These are phyloP conservation scores for Trametes hirsuta DNA, from an alignment of 1,284 basidiomycete genomes.

Conservation along the genomic window DNA sequence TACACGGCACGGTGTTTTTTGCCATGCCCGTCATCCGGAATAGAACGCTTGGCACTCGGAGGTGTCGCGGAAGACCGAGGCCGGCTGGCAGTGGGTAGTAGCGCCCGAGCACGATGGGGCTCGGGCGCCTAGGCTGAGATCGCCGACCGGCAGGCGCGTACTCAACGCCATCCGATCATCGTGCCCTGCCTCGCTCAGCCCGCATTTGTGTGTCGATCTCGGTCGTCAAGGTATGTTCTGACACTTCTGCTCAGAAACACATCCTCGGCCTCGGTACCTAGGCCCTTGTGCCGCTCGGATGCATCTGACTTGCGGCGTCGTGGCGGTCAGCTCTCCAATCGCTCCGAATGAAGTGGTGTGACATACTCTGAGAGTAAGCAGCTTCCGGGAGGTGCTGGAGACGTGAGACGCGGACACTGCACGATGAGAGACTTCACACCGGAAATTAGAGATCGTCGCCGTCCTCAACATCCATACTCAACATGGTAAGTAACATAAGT, in stretches of 20 bases:
- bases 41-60: too few relatives aligned
- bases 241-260: constrained; percentile 1
- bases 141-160: not conserved
- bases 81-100: too few relatives aligned
- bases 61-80: too few relatives aligned
- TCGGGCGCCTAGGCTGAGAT: not conserved
- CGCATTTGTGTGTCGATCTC: not conserved
- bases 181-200: not conserved
- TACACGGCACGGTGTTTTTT: too few relatives aligned
- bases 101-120: not conserved
- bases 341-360: not conserved
- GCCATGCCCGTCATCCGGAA: too few relatives aligned
- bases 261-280: not conserved
- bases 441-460: constrained; percentile 7
- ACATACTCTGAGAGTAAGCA: not conserved
- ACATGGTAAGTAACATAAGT: constrained; percentile 5
- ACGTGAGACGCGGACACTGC: too few relatives aligned
- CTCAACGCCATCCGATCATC: constrained; percentile 16
- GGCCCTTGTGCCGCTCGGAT: not conserved
- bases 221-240: constrained; percentile 10
- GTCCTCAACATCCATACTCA: constrained; percentile 18
- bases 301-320: not conserved
- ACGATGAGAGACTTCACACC: too few relatives aligned
- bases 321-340: not conserved
- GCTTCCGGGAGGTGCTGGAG: too few relatives aligned